Conservation (phyloP, 305 asterid genomes). For the Fraxinus ornus region DNA sequence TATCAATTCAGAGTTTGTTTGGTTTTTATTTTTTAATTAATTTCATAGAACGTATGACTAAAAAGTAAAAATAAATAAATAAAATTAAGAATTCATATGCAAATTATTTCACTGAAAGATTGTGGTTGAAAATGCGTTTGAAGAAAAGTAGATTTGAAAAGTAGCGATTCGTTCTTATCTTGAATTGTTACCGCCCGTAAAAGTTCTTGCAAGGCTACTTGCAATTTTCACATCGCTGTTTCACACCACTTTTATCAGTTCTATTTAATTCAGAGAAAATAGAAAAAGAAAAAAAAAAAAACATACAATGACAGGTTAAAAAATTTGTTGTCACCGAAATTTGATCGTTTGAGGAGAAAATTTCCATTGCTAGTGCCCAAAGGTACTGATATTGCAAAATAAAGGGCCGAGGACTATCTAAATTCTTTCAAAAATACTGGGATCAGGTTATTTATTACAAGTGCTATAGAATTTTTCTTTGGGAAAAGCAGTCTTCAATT, state of each 20-base stretch:
- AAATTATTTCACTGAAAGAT: too few species aligned
- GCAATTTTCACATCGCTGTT: background rate
- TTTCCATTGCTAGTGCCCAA: background rate
- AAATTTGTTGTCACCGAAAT: background rate
- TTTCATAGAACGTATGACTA: background rate
- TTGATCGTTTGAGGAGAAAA: background rate
- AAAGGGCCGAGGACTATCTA: background rate
- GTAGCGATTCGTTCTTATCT: too few species aligned
- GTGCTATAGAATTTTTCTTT: background rate
- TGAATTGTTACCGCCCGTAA: background rate
- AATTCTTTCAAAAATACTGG: background rate
- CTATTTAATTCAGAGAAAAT: too few species aligned
- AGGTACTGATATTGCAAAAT: background rate
- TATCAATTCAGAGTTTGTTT: background rate
- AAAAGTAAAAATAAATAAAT: too few species aligned
- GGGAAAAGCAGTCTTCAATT: background rate
- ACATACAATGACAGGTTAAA: too few species aligned
- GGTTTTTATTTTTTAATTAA: background rate
- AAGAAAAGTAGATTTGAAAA: too few species aligned
- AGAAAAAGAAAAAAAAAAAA: too few species aligned
- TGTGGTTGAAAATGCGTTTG: background rate
- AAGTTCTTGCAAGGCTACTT: background rate
- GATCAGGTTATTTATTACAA: background rate
- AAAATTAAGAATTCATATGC: background rate
- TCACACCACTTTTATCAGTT: background rate